Base-by-base conservation (phyloP, 352 stramenopile genomes). In the Saprolegnia parasitica region DNA sequence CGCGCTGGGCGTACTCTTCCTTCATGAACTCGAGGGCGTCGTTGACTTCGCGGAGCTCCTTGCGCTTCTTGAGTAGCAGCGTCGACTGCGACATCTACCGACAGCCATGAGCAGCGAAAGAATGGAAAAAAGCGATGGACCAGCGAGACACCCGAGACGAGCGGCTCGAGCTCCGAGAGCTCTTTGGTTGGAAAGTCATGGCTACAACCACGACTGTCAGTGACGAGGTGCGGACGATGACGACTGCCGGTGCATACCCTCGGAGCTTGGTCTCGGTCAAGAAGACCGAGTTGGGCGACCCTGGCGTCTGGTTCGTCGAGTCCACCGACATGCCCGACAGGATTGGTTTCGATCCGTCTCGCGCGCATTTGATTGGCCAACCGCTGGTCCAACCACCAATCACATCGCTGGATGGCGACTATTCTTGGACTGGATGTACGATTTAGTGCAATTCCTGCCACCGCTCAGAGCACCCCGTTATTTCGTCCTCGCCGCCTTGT, bases 11-110 rank as follows among this genome's bases (percentile, higher is more conserved):
- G 77, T 93, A 97, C 57, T 97, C 89, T 56, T 96, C 88, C 72
- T 97, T 97, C 89, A 97, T 97, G 68, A 96, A 94, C 60, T 96
- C 90, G 18, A 97, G 71, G 10, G 87, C 85, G 55, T 97, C 91
- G 74, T 96, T 87, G 58, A 97, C 91, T 74, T 98, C 90, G 37
- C 88, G 83, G 85, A 97, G 94, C 72, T 98, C 90, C 71, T 97
- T 97, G 58, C 90, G 90, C 73, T 97, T 97, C 67, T 96, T 97
- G 24, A 98, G 79, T 40, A 97, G 74, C 62, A 97, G 66, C 35
- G 90, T 97, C 20, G 87, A 95, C 73, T 98, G 91, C 49, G 84
- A 89, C 76, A 95, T 95, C 76, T 96, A 50, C 58, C 16, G 39
- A 18, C 9, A 71, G 18, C 32, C 1, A 37, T 29, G 47, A 18